Evolutionary conservation across 2,329 filamentous ascomycete species (phyloP).

Genomic region (Metarhizium robertsii): DNA sequence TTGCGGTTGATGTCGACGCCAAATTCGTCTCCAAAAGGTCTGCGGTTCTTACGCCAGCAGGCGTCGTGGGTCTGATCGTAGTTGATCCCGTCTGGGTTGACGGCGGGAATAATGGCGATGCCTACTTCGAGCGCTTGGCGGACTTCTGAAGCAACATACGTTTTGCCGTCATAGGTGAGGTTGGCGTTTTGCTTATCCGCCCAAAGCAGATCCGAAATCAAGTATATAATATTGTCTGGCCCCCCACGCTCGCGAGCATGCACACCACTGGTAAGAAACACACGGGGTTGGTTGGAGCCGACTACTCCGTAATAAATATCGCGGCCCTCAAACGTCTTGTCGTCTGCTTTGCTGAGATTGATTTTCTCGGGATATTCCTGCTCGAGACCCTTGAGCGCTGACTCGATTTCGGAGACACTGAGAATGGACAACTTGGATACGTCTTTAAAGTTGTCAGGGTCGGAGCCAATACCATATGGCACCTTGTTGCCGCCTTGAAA

Average conservation of each 20-base stretch:
- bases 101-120: no score
- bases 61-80: no score
- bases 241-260: slow-evolving; percentile 50
- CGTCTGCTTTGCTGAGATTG: slow-evolving; percentile 31
- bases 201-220: slow-evolving; percentile 45
- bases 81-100: no score
- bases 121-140: no score
- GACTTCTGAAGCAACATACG: slow-evolving; percentile 21
- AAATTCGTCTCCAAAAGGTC: no score
- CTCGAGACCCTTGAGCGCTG: slow-evolving; percentile 32
- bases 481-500: slow-evolving; percentile 27
- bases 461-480: slow-evolving; percentile 22
- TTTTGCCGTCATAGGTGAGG: slow-evolving; percentile 40
- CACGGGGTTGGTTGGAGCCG: slow-evolving; percentile 32
- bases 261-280: slow-evolving; percentile 43
- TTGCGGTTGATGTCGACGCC: no score
- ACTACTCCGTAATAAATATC: slow-evolving; percentile 31
- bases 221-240: slow-evolving; percentile 47
- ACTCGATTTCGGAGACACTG: slow-evolving; percentile 34
- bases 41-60: no score
- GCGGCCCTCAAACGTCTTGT: slow-evolving; percentile 30
- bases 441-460: slow-evolving; percentile 24
- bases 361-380: slow-evolving; percentile 27
- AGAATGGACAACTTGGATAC: slow-evolving; percentile 25
- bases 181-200: slow-evolving; percentile 40